Base-by-base conservation (phyloP, 495 filamentous ascomycete species). In the Penicillium bialowiezense region DNA sequence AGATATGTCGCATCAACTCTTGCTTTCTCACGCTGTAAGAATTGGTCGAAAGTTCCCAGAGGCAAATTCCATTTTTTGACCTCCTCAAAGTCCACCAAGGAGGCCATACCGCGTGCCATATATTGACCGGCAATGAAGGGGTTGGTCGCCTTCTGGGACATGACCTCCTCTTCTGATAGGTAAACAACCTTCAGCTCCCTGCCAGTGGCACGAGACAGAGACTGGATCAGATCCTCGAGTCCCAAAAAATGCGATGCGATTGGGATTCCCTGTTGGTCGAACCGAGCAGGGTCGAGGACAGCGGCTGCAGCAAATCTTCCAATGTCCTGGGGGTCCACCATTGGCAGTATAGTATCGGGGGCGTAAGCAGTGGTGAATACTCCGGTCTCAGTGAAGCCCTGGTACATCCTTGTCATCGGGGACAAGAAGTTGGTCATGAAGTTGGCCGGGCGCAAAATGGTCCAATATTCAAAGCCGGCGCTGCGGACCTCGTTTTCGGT, bases 401-500 rank as follows among this genome's bases (percentile, higher is more conserved):
- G 57, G 34, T 69, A 76, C 60, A 73, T 63, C 5, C 31, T 21
- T 0, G 65, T 62, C 15, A 67, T 55, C 5, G 72, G 71, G 0
- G 36, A 21, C 3, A 78, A 49, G 51, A 70, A 72, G 42, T 81
- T 81, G 5, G 67, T 59, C 76, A 79, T 79, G 64, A 79, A 81
- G 34, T 65, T 69, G 3, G 65, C 73, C 1, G 72, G 71, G 7
- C 69, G 65, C 7, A 78, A 23, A 24, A 78, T 69, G 0, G 73
- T 74, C 64, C 69, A 76, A 12, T 56, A 37, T 12, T 67, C 51
- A 50, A 76, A 69, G 2, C 67, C 69, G 0, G 60, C 44, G 13
- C 26, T 24, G 13, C 54, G 56, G 5, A 77, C 55, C 14, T 52
- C 51, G 1, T 51, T 28, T 32, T 78, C 75, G 39, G 75, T 66